Percentiles rank a stretch among this genome's conserved stretches.
These are phyloP conservation scores for Linderniella brevidens DNA, from an alignment of 257 asterid genomes.

Conservation along the genomic window DNA sequence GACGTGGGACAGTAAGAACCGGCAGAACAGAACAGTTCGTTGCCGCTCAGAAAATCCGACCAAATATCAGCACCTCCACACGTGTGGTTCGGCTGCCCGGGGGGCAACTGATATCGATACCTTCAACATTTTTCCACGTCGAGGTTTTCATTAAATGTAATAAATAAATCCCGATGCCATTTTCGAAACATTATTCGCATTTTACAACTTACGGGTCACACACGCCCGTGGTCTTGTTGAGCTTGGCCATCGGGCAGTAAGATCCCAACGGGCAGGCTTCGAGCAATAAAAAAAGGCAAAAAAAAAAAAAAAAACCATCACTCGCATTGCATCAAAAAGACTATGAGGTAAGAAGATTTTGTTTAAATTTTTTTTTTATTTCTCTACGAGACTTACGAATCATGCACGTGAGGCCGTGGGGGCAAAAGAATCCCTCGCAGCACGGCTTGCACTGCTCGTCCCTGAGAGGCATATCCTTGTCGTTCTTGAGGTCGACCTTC, in stretches of 20 bases:
- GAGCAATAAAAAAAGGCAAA: constrained; percentile 6
- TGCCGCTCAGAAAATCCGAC: constrained; percentile 58
- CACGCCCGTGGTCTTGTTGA: constrained; percentile 59
- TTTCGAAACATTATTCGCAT: neutral
- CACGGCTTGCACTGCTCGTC: constrained; percentile 50
- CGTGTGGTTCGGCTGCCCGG: constrained; percentile 59
- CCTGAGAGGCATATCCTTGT: constrained; percentile 46
- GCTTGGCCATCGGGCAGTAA: constrained; percentile 62
- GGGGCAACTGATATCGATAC: constrained; percentile 85
- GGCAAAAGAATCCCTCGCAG: constrained; percentile 94
- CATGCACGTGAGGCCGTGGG: constrained; percentile 98
- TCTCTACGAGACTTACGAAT: too few relatives aligned
- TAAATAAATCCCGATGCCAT: constrained; percentile 5
- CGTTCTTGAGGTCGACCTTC: constrained; percentile 40
- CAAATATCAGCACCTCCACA: constrained; percentile 95
- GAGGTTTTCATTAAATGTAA: constrained; percentile 6
- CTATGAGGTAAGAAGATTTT: neutral
- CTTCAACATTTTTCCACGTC: constrained; percentile 29
- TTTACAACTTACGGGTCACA: constrained; percentile 84
- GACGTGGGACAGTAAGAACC: constrained; percentile 88
- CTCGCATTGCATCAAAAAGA: neutral
- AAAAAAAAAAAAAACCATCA: neutral
- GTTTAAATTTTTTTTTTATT: too few relatives aligned
- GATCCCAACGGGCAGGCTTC: constrained; percentile 96
- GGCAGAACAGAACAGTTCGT: constrained; percentile 65